These are phyloP conservation scores for Gossypium bickii DNA, from an alignment of 345 rosid genomes.

Conservation along the genomic window DNA sequence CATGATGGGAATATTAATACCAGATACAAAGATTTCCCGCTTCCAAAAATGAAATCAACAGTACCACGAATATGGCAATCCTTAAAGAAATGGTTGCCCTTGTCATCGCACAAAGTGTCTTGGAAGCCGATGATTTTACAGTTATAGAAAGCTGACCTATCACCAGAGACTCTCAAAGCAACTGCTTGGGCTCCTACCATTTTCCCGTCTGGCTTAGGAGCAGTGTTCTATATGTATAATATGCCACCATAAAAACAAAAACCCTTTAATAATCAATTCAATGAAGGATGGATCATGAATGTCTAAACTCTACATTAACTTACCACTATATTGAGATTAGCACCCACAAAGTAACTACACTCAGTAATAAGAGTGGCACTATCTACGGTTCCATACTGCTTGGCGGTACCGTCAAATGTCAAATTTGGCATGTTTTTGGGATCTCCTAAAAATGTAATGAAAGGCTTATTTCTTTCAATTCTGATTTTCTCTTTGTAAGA, in stretches of 20 bases:
- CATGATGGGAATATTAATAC: background rate
- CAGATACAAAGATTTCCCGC: slow-evolving; percentile 47
- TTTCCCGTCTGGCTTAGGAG: slow-evolving; percentile 41
- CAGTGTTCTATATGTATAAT: slow-evolving; percentile 27
- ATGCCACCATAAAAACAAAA: background rate
- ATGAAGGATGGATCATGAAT: too few species aligned
- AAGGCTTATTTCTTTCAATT: slow-evolving; percentile 43
- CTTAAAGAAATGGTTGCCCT: slow-evolving; percentile 60
- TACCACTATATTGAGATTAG: slow-evolving; percentile 48
- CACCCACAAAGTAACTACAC: slow-evolving; percentile 58
- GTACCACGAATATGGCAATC: slow-evolving; percentile 73
- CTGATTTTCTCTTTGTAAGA: slow-evolving; percentile 54
- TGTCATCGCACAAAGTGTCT: slow-evolving; percentile 54
- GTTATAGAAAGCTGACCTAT: slow-evolving; percentile 31
- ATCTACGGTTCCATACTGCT: slow-evolving; percentile 48
- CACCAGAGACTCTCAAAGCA: slow-evolving; percentile 38
- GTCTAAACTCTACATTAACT: slow-evolving; percentile 16
- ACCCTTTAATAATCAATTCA: background rate
- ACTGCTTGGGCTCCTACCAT: slow-evolving; percentile 36
- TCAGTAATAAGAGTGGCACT: slow-evolving; percentile 58
- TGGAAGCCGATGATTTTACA: slow-evolving; percentile 42
- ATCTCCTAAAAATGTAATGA: slow-evolving; percentile 51
- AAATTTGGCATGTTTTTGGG: slow-evolving; percentile 38
- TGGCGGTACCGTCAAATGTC: slow-evolving; percentile 40
- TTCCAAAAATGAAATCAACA: slow-evolving; percentile 73